These are phyloP conservation scores for Leccinum pallidistipes DNA, from an alignment of 1,284 basidiomycete genomes.

Conservation along the genomic window DNA sequence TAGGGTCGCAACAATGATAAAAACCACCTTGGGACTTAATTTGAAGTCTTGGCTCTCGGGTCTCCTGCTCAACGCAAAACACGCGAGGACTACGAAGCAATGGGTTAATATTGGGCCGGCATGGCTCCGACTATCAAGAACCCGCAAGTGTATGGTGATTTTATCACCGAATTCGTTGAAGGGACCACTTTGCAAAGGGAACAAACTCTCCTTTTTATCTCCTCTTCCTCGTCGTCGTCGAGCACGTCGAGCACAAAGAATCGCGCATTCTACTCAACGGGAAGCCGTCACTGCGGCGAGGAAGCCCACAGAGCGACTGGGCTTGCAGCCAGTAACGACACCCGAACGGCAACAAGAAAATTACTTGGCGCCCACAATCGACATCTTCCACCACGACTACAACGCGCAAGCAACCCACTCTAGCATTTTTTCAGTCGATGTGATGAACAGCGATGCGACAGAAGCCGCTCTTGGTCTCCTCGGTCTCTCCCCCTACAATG, in stretches of 20 bases:
- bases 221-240: slow-evolving; percentile 13
- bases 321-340: slow-evolving; percentile 1
- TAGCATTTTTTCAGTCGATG: slow-evolving; percentile 35
- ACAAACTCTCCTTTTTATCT: background rate
- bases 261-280: background rate
- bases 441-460: slow-evolving; percentile 50
- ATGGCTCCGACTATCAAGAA: slow-evolving; percentile 82
- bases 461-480: slow-evolving; percentile 52
- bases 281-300: slow-evolving; percentile 9
- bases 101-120: slow-evolving; percentile 79
- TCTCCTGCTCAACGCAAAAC: slow-evolving; percentile 87
- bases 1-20: slow-evolving; percentile 50
- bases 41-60: slow-evolving; percentile 79
- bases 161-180: slow-evolving; percentile 53
- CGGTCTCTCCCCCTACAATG: slow-evolving; percentile 41
- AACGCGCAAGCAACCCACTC: slow-evolving; percentile 5
- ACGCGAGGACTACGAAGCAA: slow-evolving; percentile 77
- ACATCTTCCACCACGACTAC: slow-evolving; percentile 16
- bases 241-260: slow-evolving; percentile 17
- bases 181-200: no score
- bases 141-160: slow-evolving; percentile 79
- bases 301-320: slow-evolving; percentile 5
- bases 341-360: slow-evolving; percentile 22
- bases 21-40: slow-evolving; percentile 73
- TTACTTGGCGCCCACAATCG: slow-evolving; percentile 13